A percentile compares a stretch with the other conserved stretches of the same genome.
These are phyloP conservation scores for Neurospora cerealis DNA, from an alignment of 495 filamentous ascomycete genomes.

Conservation along the genomic window DNA sequence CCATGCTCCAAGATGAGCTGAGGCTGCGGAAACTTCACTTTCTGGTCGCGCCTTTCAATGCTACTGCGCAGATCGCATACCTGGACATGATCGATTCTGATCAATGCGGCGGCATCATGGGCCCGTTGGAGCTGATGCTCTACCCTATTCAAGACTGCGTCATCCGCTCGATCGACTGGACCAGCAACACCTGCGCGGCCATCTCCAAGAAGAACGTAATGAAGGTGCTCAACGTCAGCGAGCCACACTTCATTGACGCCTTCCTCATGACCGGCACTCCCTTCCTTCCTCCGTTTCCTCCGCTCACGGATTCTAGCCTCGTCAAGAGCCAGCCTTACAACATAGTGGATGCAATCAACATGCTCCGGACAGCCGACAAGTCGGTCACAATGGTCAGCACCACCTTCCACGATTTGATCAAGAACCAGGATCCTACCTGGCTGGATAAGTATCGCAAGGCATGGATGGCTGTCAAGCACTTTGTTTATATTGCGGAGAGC, in stretches of 20 bases:
- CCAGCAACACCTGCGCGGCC: slow-evolving; percentile 54
- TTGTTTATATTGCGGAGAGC: slow-evolving; percentile 64
- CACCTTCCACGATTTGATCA: slow-evolving; percentile 61
- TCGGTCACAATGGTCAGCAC: slow-evolving; percentile 53
- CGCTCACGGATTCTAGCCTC: slow-evolving; percentile 46
- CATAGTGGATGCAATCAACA: slow-evolving; percentile 58
- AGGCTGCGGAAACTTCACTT: slow-evolving; percentile 60
- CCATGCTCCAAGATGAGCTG: slow-evolving; percentile 65
- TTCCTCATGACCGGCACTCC: slow-evolving; percentile 75
- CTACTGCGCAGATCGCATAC: slow-evolving; percentile 84
- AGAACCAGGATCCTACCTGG: slow-evolving; percentile 62
- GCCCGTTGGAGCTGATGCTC: slow-evolving; percentile 76
- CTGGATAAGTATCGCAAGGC: slow-evolving; percentile 75
- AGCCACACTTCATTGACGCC: slow-evolving; percentile 71
- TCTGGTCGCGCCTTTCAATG: slow-evolving; percentile 81
- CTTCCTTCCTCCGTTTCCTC: slow-evolving; percentile 68
- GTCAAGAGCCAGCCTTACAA: slow-evolving; percentile 40
- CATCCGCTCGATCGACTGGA: slow-evolving; percentile 68
- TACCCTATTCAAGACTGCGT: slow-evolving; percentile 72
- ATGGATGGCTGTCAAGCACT: slow-evolving; percentile 76
- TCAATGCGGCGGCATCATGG: slow-evolving; percentile 69
- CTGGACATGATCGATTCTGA: slow-evolving; percentile 59
- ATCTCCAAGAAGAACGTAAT: slow-evolving; percentile 62
- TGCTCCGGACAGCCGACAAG: slow-evolving; percentile 57
- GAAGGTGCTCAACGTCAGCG: slow-evolving; percentile 55